Percentiles rank a stretch among this genome's conserved stretches.
Conservation (phyloP, 106 monocot genomes). For the Acorus calamus region DNA sequence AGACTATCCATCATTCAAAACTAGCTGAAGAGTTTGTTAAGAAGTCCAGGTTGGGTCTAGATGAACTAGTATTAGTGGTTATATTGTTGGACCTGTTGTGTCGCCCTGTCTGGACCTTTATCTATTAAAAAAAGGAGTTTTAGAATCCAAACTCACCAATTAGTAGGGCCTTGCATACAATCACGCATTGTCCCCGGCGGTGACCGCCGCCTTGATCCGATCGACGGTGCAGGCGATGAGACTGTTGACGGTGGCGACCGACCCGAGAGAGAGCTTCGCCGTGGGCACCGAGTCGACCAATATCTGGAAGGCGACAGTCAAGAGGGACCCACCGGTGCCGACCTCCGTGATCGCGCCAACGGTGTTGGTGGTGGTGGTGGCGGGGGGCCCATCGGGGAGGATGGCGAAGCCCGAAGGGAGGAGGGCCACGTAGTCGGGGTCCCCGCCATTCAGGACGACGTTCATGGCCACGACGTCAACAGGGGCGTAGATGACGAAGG, state of each 20-base stretch:
- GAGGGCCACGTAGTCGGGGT: constrained; percentile 90
- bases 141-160: constrained; percentile 8
- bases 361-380: background rate
- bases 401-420: constrained; percentile 88
- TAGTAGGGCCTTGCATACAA: background rate
- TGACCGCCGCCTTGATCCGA: constrained; percentile 76
- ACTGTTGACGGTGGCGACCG: constrained; percentile 87
- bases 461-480: constrained; percentile 92
- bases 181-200: constrained; percentile 35
- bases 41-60: too few relatives aligned
- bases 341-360: constrained; percentile 10
- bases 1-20: too few relatives aligned
- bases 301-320: constrained; percentile 96
- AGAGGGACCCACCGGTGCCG: constrained; percentile 34
- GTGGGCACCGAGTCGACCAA: constrained; percentile 87
- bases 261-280: constrained; percentile 78
- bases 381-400: constrained; percentile 61
- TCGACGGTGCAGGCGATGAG: constrained; percentile 95
- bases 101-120: too few relatives aligned
- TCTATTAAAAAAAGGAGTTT: too few relatives aligned
- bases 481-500: constrained; percentile 87
- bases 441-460: constrained; percentile 82
- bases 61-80: too few relatives aligned
- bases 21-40: too few relatives aligned
- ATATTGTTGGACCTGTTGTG: too few relatives aligned